Evolutionary conservation across 1,284 basidiomycete species (phyloP).

Genomic region (Sphaerobolus stellatus): DNA sequence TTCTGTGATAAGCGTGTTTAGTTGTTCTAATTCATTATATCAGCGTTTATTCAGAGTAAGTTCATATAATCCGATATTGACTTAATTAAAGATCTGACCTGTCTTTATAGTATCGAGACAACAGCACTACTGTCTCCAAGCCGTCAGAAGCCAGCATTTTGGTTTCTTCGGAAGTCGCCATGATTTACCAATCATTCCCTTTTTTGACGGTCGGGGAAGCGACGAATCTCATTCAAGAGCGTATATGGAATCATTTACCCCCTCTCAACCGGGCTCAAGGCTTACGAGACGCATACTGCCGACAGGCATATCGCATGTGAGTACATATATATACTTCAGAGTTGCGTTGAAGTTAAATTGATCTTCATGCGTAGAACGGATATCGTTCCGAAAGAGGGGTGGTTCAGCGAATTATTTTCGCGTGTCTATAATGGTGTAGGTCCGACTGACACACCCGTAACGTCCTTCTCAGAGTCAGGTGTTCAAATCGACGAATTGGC

Average conservation of each 20-base stretch:
- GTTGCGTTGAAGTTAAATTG: background rate
- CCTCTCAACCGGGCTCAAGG: constrained; percentile 10
- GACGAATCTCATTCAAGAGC: constrained; percentile 12
- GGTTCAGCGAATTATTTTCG: constrained; percentile 13
- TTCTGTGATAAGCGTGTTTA: background rate
- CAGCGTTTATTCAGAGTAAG: constrained; percentile 13
- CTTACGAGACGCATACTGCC: constrained; percentile 7
- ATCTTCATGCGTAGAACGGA: constrained; percentile 3
- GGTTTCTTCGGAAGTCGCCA: constrained; percentile 12
- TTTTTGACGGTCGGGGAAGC: constrained; percentile 11
- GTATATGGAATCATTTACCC: constrained; percentile 12
- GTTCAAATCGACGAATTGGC: constrained; percentile 39
- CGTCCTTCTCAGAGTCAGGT: constrained; percentile 11
- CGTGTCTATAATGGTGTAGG: constrained; percentile 3
- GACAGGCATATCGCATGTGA: constrained; percentile 7
- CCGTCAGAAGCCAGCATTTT: constrained; percentile 10
- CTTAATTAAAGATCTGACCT: background rate
- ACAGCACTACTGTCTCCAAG: background rate
- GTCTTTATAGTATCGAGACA: constrained; percentile 6
- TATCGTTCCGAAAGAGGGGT: constrained; percentile 6
- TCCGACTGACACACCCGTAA: background rate
- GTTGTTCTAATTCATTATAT: background rate
- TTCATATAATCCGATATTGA: background rate
- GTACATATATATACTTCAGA: background rate
- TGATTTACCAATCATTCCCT: constrained; percentile 14